Evolutionary conservation across 371 early-diverging fungal species (phyloP), one percentile per base, ranked within the genome.

Genomic region (Smittium culicis): DNA sequence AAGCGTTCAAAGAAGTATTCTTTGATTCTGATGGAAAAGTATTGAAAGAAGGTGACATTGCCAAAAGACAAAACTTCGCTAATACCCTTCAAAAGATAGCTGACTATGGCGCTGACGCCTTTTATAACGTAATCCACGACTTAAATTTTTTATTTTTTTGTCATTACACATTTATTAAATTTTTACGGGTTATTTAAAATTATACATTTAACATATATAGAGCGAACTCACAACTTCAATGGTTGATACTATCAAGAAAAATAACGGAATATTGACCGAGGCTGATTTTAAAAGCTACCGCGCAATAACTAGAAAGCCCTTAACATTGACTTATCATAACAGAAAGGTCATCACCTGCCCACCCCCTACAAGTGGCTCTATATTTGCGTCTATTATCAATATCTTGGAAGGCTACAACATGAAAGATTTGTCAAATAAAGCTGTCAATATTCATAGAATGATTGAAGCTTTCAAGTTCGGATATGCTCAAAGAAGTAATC

Each of bases 401-500:
- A 82, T 94, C 34, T 71, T 96, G 58, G 97, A 98, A 72, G 85
- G 87, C 16, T 94, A 80, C 71, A 81, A 27, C 14, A 5, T n/a
- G 34, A 27, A n/a, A n/a, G 63, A 33, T 8, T 2, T 5, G 25
- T 77, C 73, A 20, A 62, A 45, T 27, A 45, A 20, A 45, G 79
- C 79, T 8, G 35, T 88, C 17, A 86, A 85, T 60, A 62, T 84
- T 5, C 95, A 95, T 72, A 80, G 90, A 5, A 71, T 96, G 14
- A 76, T 94, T 0, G 98, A 99, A 74, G 85, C 92, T 0, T 84
- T 96, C 73, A 98, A 98, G 73, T 90, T 80, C 72, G 96, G 90
- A 0, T 91, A 82, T 76, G 93, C 94, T 0, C 83, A 87, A 71
- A 82, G 98, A 58, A 88, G 89, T 0, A 82, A 86, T 66, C 70